Evolutionary conservation across 2,329 filamentous ascomycete species (phyloP), one percentile per base, ranked within the genome.

Genomic region (Claviceps africana): DNA sequence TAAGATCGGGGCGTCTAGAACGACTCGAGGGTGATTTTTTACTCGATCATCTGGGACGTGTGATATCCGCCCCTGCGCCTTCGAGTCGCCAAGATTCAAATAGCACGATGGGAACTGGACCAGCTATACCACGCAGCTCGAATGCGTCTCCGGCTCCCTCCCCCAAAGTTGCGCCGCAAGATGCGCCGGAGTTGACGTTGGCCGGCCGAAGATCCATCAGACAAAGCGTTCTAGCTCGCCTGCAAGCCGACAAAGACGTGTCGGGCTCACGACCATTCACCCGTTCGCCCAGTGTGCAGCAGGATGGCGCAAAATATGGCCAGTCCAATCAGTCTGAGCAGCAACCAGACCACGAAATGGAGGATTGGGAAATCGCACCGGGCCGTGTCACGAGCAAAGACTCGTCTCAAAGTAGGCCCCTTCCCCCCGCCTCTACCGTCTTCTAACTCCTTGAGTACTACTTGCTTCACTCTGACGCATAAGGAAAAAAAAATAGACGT

Each of bases 291-390:
- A 52, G 37, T n/a, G 9, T n/a, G 10, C 48, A 46, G 30, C 35
- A 22, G 17, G 44, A 35, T 10, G 28, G 15, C 6, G 22, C 25
- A 15, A 28, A 28, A 31, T 13, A 10, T 21, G 44, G 37, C 25
- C 19, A 47, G 33, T 17, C 28, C 9, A 30, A 47, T 44, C 51
- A 45, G 25, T 46, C 44, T 19, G 51, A 25, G 22, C 7, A 47
- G n/a, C 44, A n/a, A n/a, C n/a, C 44, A 30, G 51, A 55, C 11
- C 35, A 42, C 28, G 53, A 53, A 37, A 51, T 55, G 52, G 55
- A 55, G 31, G 37, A 51, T 7, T 56, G 54, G 54, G 72, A 74
- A 57, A 55, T 72, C 46, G 71, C 72, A 0, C 72, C 72, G 1
- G 72, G 72, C 17, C 65, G 68, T 22, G 59, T 72, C 31, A 59